These are phyloP conservation scores for Wolfiporia cocos DNA, from an alignment of 1,284 basidiomycete species.

Conservation along the genomic window DNA sequence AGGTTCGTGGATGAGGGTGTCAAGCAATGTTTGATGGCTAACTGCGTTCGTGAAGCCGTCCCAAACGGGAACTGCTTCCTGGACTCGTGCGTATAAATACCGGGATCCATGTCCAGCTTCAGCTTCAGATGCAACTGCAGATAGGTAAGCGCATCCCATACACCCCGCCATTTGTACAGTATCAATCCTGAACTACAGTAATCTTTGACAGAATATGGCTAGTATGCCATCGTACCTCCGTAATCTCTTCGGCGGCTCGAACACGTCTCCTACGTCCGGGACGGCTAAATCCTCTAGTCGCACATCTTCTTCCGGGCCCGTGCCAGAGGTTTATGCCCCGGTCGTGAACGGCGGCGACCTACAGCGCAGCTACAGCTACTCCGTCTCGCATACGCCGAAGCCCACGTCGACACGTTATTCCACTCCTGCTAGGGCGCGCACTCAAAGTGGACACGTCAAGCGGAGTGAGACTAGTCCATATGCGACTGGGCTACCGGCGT, in stretches of 20 bases:
- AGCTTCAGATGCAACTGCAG: too few species aligned
- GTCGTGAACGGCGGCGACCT: too few species aligned
- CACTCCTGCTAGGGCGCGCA: constrained; percentile 24
- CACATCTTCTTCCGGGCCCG: constrained; percentile 21
- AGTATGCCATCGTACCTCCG: constrained; percentile 33
- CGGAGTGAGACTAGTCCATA: constrained; percentile 14
- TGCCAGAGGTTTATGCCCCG: constrained; percentile 18
- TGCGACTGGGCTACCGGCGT: too few species aligned
- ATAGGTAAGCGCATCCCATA: too few species aligned
- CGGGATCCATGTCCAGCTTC: too few species aligned
- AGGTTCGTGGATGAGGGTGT: too few species aligned
- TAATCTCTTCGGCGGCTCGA: constrained; percentile 28
- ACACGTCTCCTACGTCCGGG: constrained; percentile 13
- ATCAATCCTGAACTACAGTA: constrained; percentile 1
- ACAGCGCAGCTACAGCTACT: constrained; percentile 27
- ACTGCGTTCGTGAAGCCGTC: too few species aligned
- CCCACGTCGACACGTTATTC: constrained; percentile 32
- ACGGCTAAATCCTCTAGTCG: constrained; percentile 23
- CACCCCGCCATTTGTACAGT: too few species aligned
- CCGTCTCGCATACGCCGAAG: constrained; percentile 20
- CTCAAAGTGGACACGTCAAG: constrained; percentile 23
- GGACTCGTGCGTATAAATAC: too few species aligned
- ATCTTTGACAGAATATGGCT: constrained; percentile 3
- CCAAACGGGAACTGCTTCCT: too few species aligned
- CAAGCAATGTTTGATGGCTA: too few species aligned